Evolutionary conservation across 805 yeast species (phyloP).

Genomic region (Pichia phayaonensis): DNA sequence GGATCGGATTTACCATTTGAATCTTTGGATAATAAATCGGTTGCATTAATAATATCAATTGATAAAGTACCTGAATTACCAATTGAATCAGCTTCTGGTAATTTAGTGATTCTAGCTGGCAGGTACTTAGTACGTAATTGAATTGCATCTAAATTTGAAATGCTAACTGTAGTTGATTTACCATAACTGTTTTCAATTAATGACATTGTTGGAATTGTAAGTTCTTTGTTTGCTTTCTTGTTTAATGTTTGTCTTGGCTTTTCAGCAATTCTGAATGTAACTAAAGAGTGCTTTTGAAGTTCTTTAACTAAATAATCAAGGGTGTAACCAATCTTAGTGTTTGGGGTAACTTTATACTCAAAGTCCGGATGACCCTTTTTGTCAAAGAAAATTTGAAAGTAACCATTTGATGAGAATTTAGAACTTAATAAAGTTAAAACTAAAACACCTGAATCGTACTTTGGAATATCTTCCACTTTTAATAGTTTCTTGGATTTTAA

Average conservation of each 20-base stretch:
- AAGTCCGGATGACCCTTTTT: constrained; percentile 60
- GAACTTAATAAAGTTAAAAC: constrained; percentile 61
- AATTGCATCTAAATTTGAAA: constrained; percentile 45
- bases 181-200: constrained; percentile 59
- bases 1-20: constrained; percentile 93
- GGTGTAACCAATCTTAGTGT: constrained; percentile 33
- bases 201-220: constrained; percentile 57
- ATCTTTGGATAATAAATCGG: constrained; percentile 76
- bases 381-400: constrained; percentile 73
- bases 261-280: constrained; percentile 54
- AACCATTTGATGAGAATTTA: constrained; percentile 47
- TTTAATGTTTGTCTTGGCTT: constrained; percentile 46
- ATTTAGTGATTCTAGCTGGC: constrained; percentile 52
- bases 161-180: constrained; percentile 47
- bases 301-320: constrained; percentile 77
- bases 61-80: constrained; percentile 66
- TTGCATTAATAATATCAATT: constrained; percentile 56
- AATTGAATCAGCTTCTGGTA: constrained; percentile 71
- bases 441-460: constrained; percentile 67
- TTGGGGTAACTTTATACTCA: constrained; percentile 43
- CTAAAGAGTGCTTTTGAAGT: constrained; percentile 57
- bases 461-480: constrained; percentile 48
- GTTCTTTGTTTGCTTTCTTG: constrained; percentile 53
- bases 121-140: constrained; percentile 65
- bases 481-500: constrained; percentile 40